Evolutionary conservation across 2,329 filamentous ascomycete species (phyloP).

Genomic region (Colletotrichum godetiae): DNA sequence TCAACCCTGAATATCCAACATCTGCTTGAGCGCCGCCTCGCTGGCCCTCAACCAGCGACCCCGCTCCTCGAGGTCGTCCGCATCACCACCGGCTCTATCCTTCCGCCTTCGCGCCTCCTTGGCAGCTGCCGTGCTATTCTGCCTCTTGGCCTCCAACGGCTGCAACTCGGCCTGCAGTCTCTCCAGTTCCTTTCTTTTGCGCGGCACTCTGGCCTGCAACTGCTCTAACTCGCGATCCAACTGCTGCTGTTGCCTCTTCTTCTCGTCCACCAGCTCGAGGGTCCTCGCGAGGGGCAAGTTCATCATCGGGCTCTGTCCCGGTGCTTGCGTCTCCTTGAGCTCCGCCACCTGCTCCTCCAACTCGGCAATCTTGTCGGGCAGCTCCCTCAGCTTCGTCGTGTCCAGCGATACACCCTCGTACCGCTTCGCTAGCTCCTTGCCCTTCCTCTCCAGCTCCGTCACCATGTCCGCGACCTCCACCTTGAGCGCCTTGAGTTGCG

Average conservation of each 20-base stretch:
- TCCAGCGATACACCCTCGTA: conserved; percentile 64
- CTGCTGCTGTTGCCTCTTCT: conserved; percentile 63
- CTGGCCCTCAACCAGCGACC: conserved; percentile 80
- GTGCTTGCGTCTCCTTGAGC: conserved; percentile 55
- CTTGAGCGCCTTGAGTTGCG: conserved; percentile 82
- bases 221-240: conserved; percentile 73
- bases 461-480: conserved; percentile 81
- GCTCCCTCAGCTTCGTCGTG: conserved; percentile 58
- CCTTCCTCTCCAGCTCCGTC: conserved; percentile 74
- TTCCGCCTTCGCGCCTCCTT: conserved; percentile 76
- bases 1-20: conserved; percentile 67
- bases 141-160: conserved; percentile 74
- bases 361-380: conserved; percentile 61
- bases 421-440: conserved; percentile 65
- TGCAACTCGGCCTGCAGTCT: conserved; percentile 75
- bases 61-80: conserved; percentile 80
- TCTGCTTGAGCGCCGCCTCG: conserved; percentile 71
- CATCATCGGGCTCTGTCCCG: conserved; percentile 54
- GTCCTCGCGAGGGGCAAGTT: conserved; percentile 70
- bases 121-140: conserved; percentile 74
- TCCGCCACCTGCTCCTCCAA: conserved; percentile 61
- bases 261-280: conserved; percentile 61
- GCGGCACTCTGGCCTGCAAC: conserved; percentile 70
- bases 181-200: conserved; percentile 75
- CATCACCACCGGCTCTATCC: conserved; percentile 73